Evolutionary conservation across 495 filamentous ascomycete species (phyloP).

Genomic region (Corynascus novoguineensis): DNA sequence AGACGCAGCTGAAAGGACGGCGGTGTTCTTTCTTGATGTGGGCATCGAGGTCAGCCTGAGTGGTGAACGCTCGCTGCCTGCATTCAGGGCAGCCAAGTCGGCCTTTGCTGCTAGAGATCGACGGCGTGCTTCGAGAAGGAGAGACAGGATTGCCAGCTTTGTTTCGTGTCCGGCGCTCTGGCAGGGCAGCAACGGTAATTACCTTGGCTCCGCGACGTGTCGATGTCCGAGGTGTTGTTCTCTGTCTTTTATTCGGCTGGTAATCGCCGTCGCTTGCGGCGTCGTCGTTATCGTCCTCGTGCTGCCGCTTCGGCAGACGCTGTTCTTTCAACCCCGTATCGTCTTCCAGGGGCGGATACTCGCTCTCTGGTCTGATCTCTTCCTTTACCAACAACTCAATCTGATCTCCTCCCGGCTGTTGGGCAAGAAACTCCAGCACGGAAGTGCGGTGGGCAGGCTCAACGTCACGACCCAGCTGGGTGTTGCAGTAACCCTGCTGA

Average conservation of each 20-base stretch:
- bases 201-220: not conserved
- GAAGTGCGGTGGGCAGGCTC: conserved; percentile 9
- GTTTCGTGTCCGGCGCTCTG: not conserved
- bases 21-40: conserved; percentile 47
- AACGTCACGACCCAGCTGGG: conserved; percentile 13
- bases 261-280: conserved; percentile 20
- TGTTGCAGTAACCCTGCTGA: conserved; percentile 16
- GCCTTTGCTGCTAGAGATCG: not conserved
- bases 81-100: conserved; percentile 17
- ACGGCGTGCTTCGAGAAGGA: not conserved
- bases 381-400: conserved; percentile 27
- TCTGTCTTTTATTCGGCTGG: conserved; percentile 17
- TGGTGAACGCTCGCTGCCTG: conserved; percentile 34
- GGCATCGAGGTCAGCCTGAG: conserved; percentile 36
- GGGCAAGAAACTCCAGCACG: not conserved
- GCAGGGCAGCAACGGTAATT: not conserved
- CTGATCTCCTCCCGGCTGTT: conserved; percentile 22
- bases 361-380: conserved; percentile 24
- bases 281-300: conserved; percentile 18
- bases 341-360: conserved; percentile 16
- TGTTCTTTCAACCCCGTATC: not conserved
- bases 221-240: conserved; percentile 15
- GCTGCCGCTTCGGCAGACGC: conserved; percentile 22
- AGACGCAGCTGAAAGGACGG: conserved; percentile 72
- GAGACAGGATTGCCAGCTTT: not conserved